Evolutionary conservation across 1,139 yeast species (phyloP).

Genomic region (Taphrina betulina): DNA sequence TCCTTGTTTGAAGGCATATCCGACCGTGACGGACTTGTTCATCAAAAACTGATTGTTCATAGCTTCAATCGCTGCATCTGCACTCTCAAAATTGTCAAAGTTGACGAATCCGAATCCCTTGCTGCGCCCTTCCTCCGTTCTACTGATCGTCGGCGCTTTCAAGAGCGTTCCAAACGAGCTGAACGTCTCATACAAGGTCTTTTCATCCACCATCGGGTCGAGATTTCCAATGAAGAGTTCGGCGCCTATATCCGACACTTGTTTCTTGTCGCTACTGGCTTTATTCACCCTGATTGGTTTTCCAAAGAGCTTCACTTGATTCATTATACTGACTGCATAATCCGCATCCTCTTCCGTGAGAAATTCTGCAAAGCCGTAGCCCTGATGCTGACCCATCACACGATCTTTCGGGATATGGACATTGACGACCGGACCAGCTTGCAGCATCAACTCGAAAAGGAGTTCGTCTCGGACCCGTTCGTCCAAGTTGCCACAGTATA

Average conservation of each 20-base stretch:
- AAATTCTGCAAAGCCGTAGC: conserved; percentile 85
- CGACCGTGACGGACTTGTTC: conserved; percentile 61
- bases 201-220: conserved; percentile 66
- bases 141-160: conserved; percentile 54
- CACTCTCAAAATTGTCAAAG: conserved; percentile 61
- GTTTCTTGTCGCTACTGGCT: conserved; percentile 47
- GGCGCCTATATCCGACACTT: conserved; percentile 63
- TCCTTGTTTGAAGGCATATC: conserved; percentile 63
- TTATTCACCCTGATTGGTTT: conserved; percentile 61
- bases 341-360: conserved; percentile 61
- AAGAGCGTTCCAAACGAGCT: conserved; percentile 65
- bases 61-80: conserved; percentile 70
- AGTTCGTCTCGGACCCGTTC: conserved; percentile 63
- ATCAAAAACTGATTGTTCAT: conserved; percentile 69
- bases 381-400: conserved; percentile 68
- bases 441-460: conserved; percentile 78
- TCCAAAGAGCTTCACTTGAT: conserved; percentile 65
- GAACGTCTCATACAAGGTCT: conserved; percentile 60
- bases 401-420: conserved; percentile 80
- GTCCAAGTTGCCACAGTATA: conserved; percentile 84
- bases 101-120: conserved; percentile 65
- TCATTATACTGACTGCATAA: conserved; percentile 63
- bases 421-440: conserved; percentile 73
- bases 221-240: conserved; percentile 71
- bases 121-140: conserved; percentile 57